phyloP scores from a whole-genome alignment of 2,329 filamentous ascomycete species.

The Botrytis galanthina region DNA sequence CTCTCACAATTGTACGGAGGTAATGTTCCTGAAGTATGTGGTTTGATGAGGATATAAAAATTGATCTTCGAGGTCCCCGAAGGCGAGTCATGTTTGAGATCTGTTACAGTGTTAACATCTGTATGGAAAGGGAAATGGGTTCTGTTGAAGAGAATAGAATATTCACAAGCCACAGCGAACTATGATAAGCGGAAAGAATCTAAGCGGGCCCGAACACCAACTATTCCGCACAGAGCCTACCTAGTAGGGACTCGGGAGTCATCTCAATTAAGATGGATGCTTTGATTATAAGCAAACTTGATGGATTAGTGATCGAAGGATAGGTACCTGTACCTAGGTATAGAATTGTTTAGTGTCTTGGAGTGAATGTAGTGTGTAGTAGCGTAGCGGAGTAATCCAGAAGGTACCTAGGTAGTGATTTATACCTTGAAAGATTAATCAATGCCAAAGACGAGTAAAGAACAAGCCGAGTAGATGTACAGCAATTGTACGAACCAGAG shows the following conservation, averaged over 20 bases:
- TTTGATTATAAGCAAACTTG: no score
- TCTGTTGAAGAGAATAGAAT: neutral
- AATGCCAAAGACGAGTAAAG: neutral
- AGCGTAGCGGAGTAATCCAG: neutral
- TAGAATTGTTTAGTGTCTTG: neutral
- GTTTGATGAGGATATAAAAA: neutral
- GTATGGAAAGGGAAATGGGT: neutral
- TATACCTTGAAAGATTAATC: neutral
- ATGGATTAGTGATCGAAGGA: neutral
- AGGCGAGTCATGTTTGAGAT: neutral
- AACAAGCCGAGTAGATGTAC: neutral
- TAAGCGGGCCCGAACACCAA: neutral
- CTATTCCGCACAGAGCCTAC: neutral
- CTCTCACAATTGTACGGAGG: neutral
- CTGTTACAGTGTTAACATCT: neutral
- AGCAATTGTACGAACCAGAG: neutral
- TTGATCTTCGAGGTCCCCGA: neutral
- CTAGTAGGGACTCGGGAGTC: neutral
- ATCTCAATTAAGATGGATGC: neutral
- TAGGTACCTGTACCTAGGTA: neutral
- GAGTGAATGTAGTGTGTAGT: neutral
- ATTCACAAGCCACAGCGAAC: neutral
- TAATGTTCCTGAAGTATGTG: neutral
- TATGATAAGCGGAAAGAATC: neutral
- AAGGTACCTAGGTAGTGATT: neutral